Evolutionary conservation across 208 protist species (phyloP).

Genomic region (Acanthamoeba lenticulata): DNA sequence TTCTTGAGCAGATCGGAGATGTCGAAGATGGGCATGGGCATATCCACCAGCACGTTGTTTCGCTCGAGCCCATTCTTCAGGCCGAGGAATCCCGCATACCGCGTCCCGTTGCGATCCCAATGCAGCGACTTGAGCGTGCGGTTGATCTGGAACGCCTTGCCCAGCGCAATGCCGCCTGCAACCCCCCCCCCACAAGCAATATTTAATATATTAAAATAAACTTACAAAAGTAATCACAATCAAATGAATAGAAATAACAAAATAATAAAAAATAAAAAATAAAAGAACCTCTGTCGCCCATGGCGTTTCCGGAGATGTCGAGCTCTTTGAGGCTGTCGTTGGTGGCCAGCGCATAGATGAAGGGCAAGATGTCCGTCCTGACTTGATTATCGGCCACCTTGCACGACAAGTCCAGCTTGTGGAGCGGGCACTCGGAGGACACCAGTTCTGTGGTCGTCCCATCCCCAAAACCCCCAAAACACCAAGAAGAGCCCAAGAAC

Average conservation of each 20-base stretch:
- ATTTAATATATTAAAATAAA: not conserved
- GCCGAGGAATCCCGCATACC: constrained; percentile 71
- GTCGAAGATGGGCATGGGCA: constrained; percentile 76
- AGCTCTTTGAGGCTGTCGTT: constrained; percentile 75
- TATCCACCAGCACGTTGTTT: constrained; percentile 76
- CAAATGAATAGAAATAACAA: constrained; percentile 1
- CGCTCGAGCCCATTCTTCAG: constrained; percentile 74
- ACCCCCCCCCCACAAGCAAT: too few relatives aligned
- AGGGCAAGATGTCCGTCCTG: constrained; percentile 74
- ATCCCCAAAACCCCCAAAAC: not conserved
- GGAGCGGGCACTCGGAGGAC: not conserved
- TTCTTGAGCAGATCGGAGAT: constrained; percentile 61
- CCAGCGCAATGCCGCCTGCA: constrained; percentile 72
- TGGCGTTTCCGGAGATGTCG: constrained; percentile 77
- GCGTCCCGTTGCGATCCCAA: constrained; percentile 76
- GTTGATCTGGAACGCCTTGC: constrained; percentile 81
- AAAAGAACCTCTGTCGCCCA: constrained; percentile 64
- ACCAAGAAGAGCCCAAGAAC: constrained; percentile 60
- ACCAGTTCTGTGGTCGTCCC: constrained; percentile 5
- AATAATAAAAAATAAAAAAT: not conserved
- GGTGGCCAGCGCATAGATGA: constrained; percentile 78
- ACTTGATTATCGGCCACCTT: constrained; percentile 8
- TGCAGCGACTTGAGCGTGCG: constrained; percentile 73
- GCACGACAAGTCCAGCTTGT: constrained; percentile 31
- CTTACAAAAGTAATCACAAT: not conserved